phyloP scores from a whole-genome alignment of 495 filamentous ascomycete genomes.

The Neurospora tetrasperma region DNA sequence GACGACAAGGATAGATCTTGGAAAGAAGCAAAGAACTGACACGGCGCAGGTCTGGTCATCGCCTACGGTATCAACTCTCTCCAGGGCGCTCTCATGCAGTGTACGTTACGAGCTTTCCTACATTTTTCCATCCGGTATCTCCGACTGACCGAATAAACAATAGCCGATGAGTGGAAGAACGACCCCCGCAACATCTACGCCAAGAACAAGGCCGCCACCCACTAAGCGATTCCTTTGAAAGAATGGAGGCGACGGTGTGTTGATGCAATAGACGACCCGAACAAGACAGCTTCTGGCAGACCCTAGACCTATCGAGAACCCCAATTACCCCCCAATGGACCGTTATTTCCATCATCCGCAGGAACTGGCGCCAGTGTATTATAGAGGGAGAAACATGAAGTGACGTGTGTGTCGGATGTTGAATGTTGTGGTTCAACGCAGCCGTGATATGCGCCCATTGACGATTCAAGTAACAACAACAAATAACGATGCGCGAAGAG shows the following conservation, averaged over 20 bases:
- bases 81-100: slow-evolving; percentile 55
- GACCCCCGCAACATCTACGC: slow-evolving; percentile 81
- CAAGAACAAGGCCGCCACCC: slow-evolving; percentile 40
- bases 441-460: neutral
- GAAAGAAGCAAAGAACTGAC: slow-evolving; percentile 6
- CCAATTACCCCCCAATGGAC: neutral
- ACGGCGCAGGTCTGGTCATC: slow-evolving; percentile 57
- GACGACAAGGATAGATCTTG: neutral
- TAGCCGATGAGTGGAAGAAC: slow-evolving; percentile 90
- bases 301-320: neutral
- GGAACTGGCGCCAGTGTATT: slow-evolving; percentile 18
- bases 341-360: neutral
- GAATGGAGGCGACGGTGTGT: slow-evolving; percentile 2
- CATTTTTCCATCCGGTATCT: neutral
- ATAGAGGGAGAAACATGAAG: slow-evolving; percentile 13
- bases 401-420: neutral
- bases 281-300: neutral
- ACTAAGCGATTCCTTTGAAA: slow-evolving; percentile 14
- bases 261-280: slow-evolving; percentile 6
- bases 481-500: neutral
- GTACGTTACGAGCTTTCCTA: slow-evolving; percentile 45
- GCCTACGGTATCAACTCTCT: slow-evolving; percentile 80
- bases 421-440: neutral
- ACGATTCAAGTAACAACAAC: neutral
- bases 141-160: neutral